Conservation (phyloP, 1,284 basidiomycete genomes). For the Singerocomus rubriflavus region DNA sequence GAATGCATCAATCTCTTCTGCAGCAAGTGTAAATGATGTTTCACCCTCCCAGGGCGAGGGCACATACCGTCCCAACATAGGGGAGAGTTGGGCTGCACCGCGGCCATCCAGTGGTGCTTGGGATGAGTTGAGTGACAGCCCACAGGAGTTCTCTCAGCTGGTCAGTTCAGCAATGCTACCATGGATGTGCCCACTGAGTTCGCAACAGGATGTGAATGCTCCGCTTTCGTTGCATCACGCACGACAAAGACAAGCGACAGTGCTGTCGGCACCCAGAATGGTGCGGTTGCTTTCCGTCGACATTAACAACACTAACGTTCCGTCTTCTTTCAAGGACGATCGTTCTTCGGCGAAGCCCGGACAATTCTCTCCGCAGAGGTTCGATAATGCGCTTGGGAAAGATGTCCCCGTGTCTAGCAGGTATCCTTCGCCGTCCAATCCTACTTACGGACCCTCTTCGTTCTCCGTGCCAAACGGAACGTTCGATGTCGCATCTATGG, state of each 20-base stretch:
- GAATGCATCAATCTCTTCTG: conserved; percentile 62
- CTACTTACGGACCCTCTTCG: conserved; percentile 37
- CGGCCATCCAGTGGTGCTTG: conserved; percentile 55
- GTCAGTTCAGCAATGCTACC: conserved; percentile 31
- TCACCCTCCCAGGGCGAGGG: conserved; percentile 47
- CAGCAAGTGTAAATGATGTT: conserved; percentile 49
- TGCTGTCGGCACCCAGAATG: conserved; percentile 41
- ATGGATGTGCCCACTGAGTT: conserved; percentile 10
- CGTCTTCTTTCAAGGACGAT: conserved; percentile 43
- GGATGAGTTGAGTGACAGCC: conserved; percentile 54
- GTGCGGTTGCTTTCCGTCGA: conserved; percentile 33
- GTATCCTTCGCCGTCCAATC: conserved; percentile 46
- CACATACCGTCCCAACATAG: conserved; percentile 44
- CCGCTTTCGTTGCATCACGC: conserved; percentile 42
- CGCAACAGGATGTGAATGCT: conserved; percentile 35
- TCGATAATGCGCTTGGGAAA: conserved; percentile 44
- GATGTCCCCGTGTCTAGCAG: conserved; percentile 39
- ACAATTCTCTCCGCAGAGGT: conserved; percentile 54
- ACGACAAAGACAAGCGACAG: conserved; percentile 50
- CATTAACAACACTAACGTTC: conserved; percentile 10
- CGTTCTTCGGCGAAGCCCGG: conserved; percentile 44
- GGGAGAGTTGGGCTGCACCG: conserved; percentile 53
- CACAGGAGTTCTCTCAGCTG: conserved; percentile 48
- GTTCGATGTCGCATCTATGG: conserved; percentile 46
- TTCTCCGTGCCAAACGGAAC: conserved; percentile 34